These are phyloP conservation scores for Monilinia fructigena DNA, from an alignment of 2,329 filamentous ascomycete species.

Conservation along the genomic window DNA sequence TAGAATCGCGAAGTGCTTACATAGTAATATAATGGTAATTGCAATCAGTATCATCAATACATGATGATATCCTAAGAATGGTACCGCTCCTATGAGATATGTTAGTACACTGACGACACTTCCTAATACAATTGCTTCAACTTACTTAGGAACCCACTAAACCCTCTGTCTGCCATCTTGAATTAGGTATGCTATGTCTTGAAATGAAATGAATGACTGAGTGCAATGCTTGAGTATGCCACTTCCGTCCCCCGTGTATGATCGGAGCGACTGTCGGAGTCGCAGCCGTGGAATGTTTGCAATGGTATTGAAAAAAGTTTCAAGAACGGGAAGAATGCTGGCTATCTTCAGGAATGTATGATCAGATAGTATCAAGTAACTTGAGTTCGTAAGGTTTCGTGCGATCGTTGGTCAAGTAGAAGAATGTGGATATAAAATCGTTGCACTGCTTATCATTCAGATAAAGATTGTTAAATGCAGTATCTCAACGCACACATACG, in stretches of 20 bases:
- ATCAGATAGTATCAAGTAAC: background rate
- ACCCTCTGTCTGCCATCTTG: constrained; percentile 29
- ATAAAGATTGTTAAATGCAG: constrained; percentile 18
- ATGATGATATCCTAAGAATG: constrained; percentile 74
- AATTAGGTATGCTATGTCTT: constrained; percentile 25
- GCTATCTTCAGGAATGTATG: constrained; percentile 1
- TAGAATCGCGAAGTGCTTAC: constrained; percentile 54
- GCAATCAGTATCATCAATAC: constrained; percentile 97
- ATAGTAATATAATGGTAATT: constrained; percentile 88
- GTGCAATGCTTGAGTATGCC: constrained; percentile 29
- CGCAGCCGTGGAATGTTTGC: constrained; percentile 38
- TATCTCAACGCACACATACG: constrained; percentile 9
- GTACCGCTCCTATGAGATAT: constrained; percentile 55
- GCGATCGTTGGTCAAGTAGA: constrained; percentile 1
- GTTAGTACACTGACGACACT: constrained; percentile 23
- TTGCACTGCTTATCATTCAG: constrained; percentile 20
- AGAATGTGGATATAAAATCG: constrained; percentile 21
- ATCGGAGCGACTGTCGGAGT: constrained; percentile 39
- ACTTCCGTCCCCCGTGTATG: constrained; percentile 40
- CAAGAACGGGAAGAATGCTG: constrained; percentile 29
- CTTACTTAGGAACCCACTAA: constrained; percentile 40
- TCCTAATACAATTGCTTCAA: constrained; percentile 19
- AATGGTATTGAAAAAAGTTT: constrained; percentile 26
- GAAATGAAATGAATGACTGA: constrained; percentile 9
- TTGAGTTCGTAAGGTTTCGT: constrained; percentile 2